These are phyloP conservation scores for Colletotrichum sp. DNA, from an alignment of 2,329 filamentous ascomycete genomes.

Conservation along the genomic window DNA sequence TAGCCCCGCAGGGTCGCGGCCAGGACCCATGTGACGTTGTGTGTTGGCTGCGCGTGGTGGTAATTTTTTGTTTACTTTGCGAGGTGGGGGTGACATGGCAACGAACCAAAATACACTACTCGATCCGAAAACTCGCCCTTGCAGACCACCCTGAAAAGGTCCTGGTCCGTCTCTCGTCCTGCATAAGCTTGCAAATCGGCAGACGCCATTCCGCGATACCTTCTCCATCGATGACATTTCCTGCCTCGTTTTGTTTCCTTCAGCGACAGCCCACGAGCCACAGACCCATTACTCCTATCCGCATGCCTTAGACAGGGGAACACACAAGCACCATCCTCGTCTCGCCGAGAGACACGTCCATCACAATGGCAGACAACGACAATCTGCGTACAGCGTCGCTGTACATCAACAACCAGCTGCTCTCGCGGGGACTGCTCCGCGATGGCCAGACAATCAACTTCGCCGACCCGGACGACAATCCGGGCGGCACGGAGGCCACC, in stretches of 20 bases:
- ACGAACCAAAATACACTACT: conserved; percentile 17
- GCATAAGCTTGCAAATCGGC: conserved; percentile 12
- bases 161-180: conserved; percentile 11
- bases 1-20: conserved; percentile 9
- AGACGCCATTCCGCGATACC: neutral
- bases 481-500: conserved; percentile 66
- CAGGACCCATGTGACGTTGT: conserved; percentile 8
- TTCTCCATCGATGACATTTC: neutral
- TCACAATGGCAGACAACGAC: conserved; percentile 59
- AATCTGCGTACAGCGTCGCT: conserved; percentile 70
- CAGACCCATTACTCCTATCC: neutral
- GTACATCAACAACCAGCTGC: conserved; percentile 75
- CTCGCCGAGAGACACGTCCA: neutral
- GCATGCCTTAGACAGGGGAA: conserved; percentile 2
- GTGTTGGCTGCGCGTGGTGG: conserved; percentile 7
- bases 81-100: conserved; percentile 22
- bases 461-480: conserved; percentile 68
- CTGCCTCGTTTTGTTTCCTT: neutral
- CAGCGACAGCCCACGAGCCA: conserved; percentile 1
- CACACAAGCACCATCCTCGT: neutral
- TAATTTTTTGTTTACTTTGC: conserved; percentile 22
- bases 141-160: conserved; percentile 15
- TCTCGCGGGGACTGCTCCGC: conserved; percentile 67
- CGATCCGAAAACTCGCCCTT: conserved; percentile 4
- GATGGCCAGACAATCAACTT: conserved; percentile 84